These are phyloP conservation scores for Acacia concinna DNA, from an alignment of 331 rosid genomes.

Conservation along the genomic window DNA sequence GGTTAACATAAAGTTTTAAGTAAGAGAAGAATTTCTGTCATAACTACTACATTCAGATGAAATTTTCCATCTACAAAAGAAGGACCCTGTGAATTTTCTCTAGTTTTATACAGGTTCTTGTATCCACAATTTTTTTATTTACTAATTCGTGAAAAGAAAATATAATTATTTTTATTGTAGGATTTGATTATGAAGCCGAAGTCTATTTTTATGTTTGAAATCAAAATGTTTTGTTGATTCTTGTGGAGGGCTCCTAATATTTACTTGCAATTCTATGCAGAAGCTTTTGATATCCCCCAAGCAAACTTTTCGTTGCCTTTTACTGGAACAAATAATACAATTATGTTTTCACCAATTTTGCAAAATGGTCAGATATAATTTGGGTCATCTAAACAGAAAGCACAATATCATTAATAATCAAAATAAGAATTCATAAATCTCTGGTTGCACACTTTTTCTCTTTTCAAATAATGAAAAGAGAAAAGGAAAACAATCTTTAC, in stretches of 20 bases:
- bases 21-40: neutral
- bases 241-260: neutral
- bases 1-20: neutral
- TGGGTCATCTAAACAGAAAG: neutral
- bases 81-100: neutral
- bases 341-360: neutral
- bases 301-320: neutral
- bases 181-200: neutral
- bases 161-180: neutral
- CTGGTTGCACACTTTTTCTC: neutral
- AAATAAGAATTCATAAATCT: neutral
- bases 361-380: neutral
- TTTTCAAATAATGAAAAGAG: neutral
- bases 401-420: neutral
- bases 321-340: neutral
- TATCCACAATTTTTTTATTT: neutral
- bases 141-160: too few relatives aligned
- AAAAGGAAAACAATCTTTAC: neutral
- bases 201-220: neutral
- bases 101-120: neutral
- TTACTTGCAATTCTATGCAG: neutral
- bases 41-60: neutral
- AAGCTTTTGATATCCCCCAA: neutral
- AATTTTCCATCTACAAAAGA: too few relatives aligned
- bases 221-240: neutral